Evolutionary conservation across 1,139 yeast genomes (phyloP).

Genomic region (Geotrichum restrictum): DNA sequence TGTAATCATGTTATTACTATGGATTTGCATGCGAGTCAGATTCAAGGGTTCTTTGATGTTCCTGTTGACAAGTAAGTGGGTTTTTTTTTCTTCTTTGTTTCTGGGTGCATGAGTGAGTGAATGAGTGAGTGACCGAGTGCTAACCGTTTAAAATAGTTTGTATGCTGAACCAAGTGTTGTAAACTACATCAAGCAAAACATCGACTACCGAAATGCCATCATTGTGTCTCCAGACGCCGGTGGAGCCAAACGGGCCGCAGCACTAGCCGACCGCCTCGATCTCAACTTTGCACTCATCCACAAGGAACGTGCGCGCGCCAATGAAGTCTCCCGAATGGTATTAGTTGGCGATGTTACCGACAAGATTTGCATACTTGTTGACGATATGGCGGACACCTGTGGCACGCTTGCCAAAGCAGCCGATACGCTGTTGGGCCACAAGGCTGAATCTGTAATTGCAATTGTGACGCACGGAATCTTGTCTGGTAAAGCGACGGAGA

Average conservation of each 20-base stretch:
- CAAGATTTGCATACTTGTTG: constrained; percentile 85
- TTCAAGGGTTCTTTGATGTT: constrained; percentile 92
- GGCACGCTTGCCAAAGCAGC: constrained; percentile 97
- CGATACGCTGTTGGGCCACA: constrained; percentile 71
- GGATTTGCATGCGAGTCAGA: constrained; percentile 97
- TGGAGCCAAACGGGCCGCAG: constrained; percentile 92
- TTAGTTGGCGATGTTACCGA: constrained; percentile 91
- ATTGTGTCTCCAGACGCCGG: constrained; percentile 98
- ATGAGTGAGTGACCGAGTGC: background rate
- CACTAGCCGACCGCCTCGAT: constrained; percentile 87
- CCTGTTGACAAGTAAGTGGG: constrained; percentile 78
- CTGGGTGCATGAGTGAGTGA: too few species aligned
- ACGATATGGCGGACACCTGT: constrained; percentile 98
- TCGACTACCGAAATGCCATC: constrained; percentile 64
- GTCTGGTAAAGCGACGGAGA: constrained; percentile 80
- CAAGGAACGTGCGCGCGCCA: constrained; percentile 92
- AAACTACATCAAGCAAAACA: constrained; percentile 74
- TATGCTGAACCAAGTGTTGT: constrained; percentile 95
- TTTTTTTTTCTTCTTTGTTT: too few species aligned
- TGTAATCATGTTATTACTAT: constrained; percentile 95
- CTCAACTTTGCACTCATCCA: constrained; percentile 93
- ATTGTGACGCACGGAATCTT: constrained; percentile 94
- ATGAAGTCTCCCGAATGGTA: constrained; percentile 92
- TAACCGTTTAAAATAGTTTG: constrained; percentile 36
- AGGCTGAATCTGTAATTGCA: constrained; percentile 80